Evolutionary conservation across 495 filamentous ascomycete species (phyloP).

Genomic region (Chaetomidium leptoderma): DNA sequence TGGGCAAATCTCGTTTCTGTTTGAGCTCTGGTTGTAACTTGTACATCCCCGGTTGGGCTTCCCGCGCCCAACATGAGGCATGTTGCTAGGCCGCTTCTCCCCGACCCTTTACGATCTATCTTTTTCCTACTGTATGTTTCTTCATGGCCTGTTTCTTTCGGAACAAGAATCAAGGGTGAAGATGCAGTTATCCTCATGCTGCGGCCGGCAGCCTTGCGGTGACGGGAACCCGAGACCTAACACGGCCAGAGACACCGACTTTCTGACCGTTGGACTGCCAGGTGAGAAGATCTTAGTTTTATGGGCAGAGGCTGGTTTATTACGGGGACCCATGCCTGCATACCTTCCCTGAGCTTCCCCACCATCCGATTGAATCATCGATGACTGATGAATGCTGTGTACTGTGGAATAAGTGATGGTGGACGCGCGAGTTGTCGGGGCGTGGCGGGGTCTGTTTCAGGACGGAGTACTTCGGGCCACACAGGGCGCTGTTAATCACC

Average conservation of each 20-base stretch:
- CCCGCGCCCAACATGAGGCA: too few species aligned
- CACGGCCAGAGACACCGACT: too few species aligned
- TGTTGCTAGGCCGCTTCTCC: too few species aligned
- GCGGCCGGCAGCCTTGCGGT: not conserved
- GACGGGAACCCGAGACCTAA: not conserved
- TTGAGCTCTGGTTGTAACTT: not conserved
- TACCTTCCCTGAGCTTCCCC: too few species aligned
- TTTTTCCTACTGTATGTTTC: too few species aligned
- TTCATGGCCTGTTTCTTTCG: too few species aligned
- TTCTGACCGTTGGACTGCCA: too few species aligned
- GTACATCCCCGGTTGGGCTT: too few species aligned
- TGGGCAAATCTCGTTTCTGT: constrained; percentile 5
- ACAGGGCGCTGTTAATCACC: not conserved
- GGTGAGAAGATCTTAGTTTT: too few species aligned
- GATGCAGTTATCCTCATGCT: not conserved
- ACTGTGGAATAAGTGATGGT: not conserved
- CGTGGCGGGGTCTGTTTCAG: constrained; percentile 1
- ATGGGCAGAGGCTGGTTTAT: not conserved
- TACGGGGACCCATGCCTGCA: too few species aligned
- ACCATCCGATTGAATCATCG: not conserved
- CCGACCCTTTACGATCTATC: too few species aligned
- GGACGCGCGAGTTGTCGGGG: not conserved
- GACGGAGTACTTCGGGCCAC: not conserved
- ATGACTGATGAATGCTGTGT: not conserved
- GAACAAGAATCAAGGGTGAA: too few species aligned